A percentile compares a stretch with the other conserved stretches of the same genome.
phyloP scores from a whole-genome alignment of 805 yeast species.

The Saccharomyces paradoxus region DNA sequence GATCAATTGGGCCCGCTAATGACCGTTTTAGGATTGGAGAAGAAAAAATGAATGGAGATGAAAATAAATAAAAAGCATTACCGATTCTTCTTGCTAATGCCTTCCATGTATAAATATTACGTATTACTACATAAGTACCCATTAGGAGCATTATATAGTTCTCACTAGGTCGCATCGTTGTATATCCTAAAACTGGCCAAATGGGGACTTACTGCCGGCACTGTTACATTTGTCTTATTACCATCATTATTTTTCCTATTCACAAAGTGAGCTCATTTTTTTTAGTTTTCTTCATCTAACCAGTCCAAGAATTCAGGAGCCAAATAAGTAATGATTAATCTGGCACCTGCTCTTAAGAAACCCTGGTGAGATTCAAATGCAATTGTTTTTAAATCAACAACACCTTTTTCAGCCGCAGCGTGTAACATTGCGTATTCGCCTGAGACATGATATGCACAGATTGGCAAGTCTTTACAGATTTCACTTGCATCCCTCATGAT shows the following conservation, averaged over 20 bases:
- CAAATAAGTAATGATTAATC: conserved; percentile 81
- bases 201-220: not conserved
- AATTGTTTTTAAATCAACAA: conserved; percentile 69
- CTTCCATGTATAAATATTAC: not conserved
- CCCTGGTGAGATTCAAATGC: conserved; percentile 89
- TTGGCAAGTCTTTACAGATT: conserved; percentile 74
- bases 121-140: not conserved
- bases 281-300: conserved; percentile 41
- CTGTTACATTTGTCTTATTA: not conserved
- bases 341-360: conserved; percentile 90
- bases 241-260: not conserved
- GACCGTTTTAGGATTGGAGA: conserved; percentile 23
- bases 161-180: not conserved
- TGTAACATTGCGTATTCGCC: conserved; percentile 98
- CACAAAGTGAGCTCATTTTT: not conserved
- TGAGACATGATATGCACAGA: conserved; percentile 92
- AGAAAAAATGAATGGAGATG: conserved; percentile 6
- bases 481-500: conserved; percentile 81
- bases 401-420: conserved; percentile 95
- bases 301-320: conserved; percentile 95
- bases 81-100: not conserved
- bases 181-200: not conserved
- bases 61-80: not conserved
- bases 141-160: not conserved
- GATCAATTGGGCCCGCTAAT: conserved; percentile 24